Conservation (phyloP, 768 basidiomycete genomes). For the Sutorius australiensis region DNA sequence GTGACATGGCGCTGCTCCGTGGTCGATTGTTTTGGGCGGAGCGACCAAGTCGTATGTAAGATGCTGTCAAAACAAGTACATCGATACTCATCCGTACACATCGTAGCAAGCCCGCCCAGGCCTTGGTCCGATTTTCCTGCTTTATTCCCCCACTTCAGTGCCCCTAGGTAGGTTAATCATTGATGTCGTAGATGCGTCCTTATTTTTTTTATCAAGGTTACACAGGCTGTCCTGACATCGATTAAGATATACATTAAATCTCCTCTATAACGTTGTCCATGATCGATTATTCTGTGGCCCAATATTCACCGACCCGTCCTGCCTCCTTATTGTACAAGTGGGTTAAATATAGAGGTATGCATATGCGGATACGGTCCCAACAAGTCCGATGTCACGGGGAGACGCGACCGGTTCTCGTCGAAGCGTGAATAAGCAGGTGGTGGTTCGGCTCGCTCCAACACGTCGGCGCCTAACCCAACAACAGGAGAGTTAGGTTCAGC, state of each 20-base stretch:
- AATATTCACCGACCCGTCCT: not conserved
- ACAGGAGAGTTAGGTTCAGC: not conserved
- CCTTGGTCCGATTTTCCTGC: too few species aligned
- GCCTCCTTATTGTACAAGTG: not conserved
- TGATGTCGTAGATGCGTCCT: not conserved
- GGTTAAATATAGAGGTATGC: conserved; percentile 9
- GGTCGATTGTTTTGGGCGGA: too few species aligned
- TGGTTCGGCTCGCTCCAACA: conserved; percentile 1
- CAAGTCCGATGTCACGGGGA: conserved; percentile 6
- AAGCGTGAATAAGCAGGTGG: conserved; percentile 26
- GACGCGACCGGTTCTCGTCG: conserved; percentile 15
- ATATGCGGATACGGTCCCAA: conserved; percentile 25
- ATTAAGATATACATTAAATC: not conserved
- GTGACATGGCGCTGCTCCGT: conserved; percentile 1
- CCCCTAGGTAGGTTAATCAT: not conserved
- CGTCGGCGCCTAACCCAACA: conserved; percentile 2
- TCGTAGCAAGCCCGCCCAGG: too few species aligned
- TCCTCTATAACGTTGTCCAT: not conserved
- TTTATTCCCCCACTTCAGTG: not conserved
- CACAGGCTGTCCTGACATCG: not conserved
- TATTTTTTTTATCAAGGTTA: not conserved
- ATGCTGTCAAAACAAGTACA: not conserved
- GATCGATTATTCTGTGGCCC: not conserved
- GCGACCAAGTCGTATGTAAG: too few species aligned
- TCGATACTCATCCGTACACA: too few species aligned